A percentile compares a stretch with the other conserved stretches of the same genome.
phyloP scores from a whole-genome alignment of 176 grass and related monocot genomes.

The Carex littledalei region DNA sequence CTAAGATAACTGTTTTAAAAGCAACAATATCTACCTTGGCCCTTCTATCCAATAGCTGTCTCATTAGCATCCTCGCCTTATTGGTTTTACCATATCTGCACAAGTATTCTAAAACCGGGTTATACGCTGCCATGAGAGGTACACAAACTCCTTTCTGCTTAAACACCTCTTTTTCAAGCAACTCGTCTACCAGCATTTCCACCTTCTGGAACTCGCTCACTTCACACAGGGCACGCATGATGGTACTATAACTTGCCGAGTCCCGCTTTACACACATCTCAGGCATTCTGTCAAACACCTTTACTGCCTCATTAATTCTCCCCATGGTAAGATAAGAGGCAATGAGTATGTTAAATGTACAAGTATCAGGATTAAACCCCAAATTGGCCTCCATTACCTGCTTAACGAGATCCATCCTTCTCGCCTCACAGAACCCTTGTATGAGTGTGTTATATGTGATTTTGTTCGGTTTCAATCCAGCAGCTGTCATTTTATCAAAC shows the following conservation, averaged over 20 bases:
- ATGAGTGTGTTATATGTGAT: slow-evolving; percentile 91
- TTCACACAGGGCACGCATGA: slow-evolving; percentile 50
- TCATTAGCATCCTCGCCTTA: slow-evolving; percentile 61
- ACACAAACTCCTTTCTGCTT: slow-evolving; percentile 41
- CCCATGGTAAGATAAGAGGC: slow-evolving; percentile 36
- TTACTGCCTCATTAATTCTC: slow-evolving; percentile 35
- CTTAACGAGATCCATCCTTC: slow-evolving; percentile 82
- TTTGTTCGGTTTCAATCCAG: slow-evolving; percentile 43
- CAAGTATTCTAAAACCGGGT: slow-evolving; percentile 57
- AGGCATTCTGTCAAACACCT: slow-evolving; percentile 64
- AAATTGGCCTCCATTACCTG: slow-evolving; percentile 34
- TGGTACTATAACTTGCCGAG: slow-evolving; percentile 69
- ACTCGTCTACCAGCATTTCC: slow-evolving; percentile 65
- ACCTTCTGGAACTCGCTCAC: slow-evolving; percentile 36
- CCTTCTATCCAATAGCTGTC: slow-evolving; percentile 52
- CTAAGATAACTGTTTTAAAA: slow-evolving; percentile 76
- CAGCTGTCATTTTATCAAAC: slow-evolving; percentile 43
- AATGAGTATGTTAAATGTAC: slow-evolving; percentile 79
- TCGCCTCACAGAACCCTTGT: slow-evolving; percentile 69
- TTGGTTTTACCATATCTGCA: slow-evolving; percentile 58
- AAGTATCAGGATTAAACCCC: slow-evolving; percentile 62
- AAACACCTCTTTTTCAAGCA: slow-evolving; percentile 67
- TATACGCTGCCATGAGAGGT: slow-evolving; percentile 64
- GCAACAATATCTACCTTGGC: slow-evolving; percentile 53
- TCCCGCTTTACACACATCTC: slow-evolving; percentile 54